Conservation (phyloP, 1,284 basidiomycete genomes). For the Apiotrichum veenhuisii region DNA sequence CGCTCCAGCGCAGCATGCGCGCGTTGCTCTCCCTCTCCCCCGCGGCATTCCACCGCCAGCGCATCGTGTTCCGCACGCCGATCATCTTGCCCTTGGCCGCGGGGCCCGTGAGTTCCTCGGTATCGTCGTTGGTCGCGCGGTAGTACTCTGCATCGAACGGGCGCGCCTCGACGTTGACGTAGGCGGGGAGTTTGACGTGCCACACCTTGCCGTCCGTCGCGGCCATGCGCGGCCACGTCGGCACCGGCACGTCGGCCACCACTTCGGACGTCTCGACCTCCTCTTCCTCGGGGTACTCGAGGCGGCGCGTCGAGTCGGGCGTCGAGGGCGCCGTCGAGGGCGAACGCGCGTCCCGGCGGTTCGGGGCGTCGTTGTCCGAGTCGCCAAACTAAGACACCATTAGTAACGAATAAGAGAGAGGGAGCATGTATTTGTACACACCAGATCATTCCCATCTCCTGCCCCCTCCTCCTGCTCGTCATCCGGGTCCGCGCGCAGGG, state of each 20-base stretch:
- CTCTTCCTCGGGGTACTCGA: slow-evolving; percentile 45
- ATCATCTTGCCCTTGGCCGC: slow-evolving; percentile 45
- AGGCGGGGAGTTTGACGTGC: slow-evolving; percentile 41
- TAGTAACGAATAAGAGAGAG: no score
- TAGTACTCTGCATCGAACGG: slow-evolving; percentile 45
- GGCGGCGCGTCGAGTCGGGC: slow-evolving; percentile 56
- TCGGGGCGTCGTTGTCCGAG: slow-evolving; percentile 67
- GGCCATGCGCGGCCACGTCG: slow-evolving; percentile 36
- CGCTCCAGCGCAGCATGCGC: slow-evolving; percentile 48
- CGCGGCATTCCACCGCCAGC: slow-evolving; percentile 47
- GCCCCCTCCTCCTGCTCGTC: slow-evolving; percentile 4
- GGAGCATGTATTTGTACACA: no score
- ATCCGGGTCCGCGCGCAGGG: slow-evolving; percentile 5
- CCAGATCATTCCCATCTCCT: background rate
- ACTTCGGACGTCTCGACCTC: slow-evolving; percentile 24
- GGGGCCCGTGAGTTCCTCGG: slow-evolving; percentile 21
- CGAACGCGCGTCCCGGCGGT: slow-evolving; percentile 67
- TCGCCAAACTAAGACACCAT: slow-evolving; percentile 63
- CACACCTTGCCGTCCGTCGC: slow-evolving; percentile 46
- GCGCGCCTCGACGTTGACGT: slow-evolving; percentile 41
- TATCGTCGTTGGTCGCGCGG: slow-evolving; percentile 30
- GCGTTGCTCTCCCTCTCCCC: slow-evolving; percentile 41
- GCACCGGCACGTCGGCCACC: slow-evolving; percentile 36
- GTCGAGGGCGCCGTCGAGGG: slow-evolving; percentile 64
- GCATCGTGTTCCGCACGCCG: slow-evolving; percentile 44